Conservation (phyloP, 495 filamentous ascomycete genomes). For the Xanthoparmelia taractica region DNA sequence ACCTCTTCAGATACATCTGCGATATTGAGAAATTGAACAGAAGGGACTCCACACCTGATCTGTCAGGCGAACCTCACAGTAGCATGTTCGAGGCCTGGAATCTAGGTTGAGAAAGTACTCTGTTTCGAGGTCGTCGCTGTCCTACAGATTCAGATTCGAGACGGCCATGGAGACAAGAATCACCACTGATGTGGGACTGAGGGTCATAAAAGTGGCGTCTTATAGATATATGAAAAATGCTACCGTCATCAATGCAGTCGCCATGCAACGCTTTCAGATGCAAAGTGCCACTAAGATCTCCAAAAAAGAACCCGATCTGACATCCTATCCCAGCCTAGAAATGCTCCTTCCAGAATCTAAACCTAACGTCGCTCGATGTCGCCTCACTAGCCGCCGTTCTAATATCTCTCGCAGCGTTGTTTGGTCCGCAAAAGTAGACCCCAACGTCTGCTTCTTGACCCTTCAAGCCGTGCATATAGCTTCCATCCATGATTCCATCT, state of each 20-base stretch:
- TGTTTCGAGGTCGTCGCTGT: background rate
- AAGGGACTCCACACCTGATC: too few relatives aligned
- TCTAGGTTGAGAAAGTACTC: too few relatives aligned
- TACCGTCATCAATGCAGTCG: conserved; percentile 1
- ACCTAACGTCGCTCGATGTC: conserved; percentile 69
- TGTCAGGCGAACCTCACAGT: too few relatives aligned
- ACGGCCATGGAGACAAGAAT: background rate
- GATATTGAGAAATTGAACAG: too few relatives aligned
- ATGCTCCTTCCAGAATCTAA: conserved; percentile 99
- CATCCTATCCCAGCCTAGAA: conserved; percentile 32
- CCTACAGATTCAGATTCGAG: background rate
- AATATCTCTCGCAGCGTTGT: conserved; percentile 74
- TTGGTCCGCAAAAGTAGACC: conserved; percentile 95
- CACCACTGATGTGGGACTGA: background rate
- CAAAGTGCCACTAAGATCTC: background rate
- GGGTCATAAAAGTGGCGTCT: background rate
- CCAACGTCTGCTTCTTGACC: conserved; percentile 67
- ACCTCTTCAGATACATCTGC: too few relatives aligned
- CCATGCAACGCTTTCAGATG: conserved; percentile 3
- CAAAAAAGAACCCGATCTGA: background rate
- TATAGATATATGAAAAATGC: background rate
- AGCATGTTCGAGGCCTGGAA: too few relatives aligned
- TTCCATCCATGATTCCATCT: conserved; percentile 74
- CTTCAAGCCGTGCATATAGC: conserved; percentile 76
- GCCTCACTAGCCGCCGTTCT: conserved; percentile 65